These are phyloP conservation scores for Gymnopus androsaceus DNA, from an alignment of 1,284 basidiomycete species.

Conservation along the genomic window DNA sequence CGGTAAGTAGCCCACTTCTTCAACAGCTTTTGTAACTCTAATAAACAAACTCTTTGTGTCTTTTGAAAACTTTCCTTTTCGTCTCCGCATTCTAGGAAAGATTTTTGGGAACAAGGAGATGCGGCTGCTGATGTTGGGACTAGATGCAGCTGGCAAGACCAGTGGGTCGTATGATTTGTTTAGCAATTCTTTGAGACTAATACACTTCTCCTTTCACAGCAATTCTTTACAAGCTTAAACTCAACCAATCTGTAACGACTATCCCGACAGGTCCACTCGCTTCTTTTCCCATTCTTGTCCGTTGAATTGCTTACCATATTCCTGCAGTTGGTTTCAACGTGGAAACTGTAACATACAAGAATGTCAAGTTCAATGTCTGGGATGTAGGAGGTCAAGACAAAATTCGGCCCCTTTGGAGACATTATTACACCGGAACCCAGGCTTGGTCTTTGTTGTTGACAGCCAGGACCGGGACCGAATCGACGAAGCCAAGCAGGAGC, in stretches of 20 bases:
- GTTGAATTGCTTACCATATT: background rate
- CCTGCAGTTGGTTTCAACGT: slow-evolving; percentile 92
- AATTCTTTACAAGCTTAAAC: slow-evolving; percentile 99
- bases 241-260: slow-evolving; percentile 98
- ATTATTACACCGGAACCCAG: slow-evolving; percentile 98
- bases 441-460: slow-evolving; percentile 95
- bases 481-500: slow-evolving; percentile 94
- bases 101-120: slow-evolving; percentile 99
- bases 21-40: slow-evolving; percentile 5
- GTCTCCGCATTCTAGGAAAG: slow-evolving; percentile 59
- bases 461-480: slow-evolving; percentile 92
- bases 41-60: background rate
- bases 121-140: slow-evolving; percentile 88
- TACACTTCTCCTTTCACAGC: slow-evolving; percentile 49
- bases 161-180: slow-evolving; percentile 54
- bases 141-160: slow-evolving; percentile 96
- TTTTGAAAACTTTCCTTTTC: slow-evolving; percentile 14
- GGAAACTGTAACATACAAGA: slow-evolving; percentile 99
- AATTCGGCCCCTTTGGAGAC: slow-evolving; percentile 97
- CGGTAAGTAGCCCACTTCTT: slow-evolving; percentile 42
- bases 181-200: background rate
- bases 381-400: slow-evolving; percentile 99
- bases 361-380: slow-evolving; percentile 99
- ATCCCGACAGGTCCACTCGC: slow-evolving; percentile 87
- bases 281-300: slow-evolving; percentile 17